Base-by-base conservation (phyloP, 2,329 filamentous ascomycete species). In the Periglandula ipomoeae region DNA sequence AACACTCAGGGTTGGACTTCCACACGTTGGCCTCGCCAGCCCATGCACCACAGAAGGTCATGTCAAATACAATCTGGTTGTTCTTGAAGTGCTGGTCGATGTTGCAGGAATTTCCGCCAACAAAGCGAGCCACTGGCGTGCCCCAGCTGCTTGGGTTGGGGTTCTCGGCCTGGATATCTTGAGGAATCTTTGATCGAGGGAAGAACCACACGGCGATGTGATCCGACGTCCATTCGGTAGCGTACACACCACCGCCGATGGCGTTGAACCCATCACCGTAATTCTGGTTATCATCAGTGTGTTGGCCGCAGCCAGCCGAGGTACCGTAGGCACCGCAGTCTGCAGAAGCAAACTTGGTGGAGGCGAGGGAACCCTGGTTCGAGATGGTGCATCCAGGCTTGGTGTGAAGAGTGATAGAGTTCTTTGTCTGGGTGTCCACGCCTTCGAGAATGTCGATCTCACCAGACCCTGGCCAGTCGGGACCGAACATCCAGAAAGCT, bases 21-120 rank as follows among this genome's bases (percentile, higher is more conserved):
- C 85, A 95, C 30, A 82, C 79, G 4, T 54, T 50, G 13, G 56
- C 48, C 38, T 70, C 63, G 22, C 87, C 87, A 7, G 89, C 89
- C 89, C 89, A 95, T 60, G 85, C 79, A 19, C 90, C 90, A 65
- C 90, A 96, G 64, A 95, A 88, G 5, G 85, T 86, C 1, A 83
- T 93, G 67, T 91, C 81, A 65, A 93, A 83, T 54, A 91, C 78
- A 54, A 96, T 81, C 57, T 84, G 78, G 70, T 95, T 78, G 51
- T 84, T 67, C 51, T 70, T 70, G 70, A 96, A 94, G 65, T 84
- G 76, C 1, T 67, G 55, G 52, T 82, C 71, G 54, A 95, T 85
- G 57, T 90, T 70, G 67, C 91, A 96, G 49, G 71, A 74, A 1
- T 77, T 79, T 37, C 73, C 76, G 10, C 81, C 78, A 4, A 72